Evolutionary conservation across 192 early-diverging fungal species (phyloP).

Genomic region (Coemansia sp.): DNA sequence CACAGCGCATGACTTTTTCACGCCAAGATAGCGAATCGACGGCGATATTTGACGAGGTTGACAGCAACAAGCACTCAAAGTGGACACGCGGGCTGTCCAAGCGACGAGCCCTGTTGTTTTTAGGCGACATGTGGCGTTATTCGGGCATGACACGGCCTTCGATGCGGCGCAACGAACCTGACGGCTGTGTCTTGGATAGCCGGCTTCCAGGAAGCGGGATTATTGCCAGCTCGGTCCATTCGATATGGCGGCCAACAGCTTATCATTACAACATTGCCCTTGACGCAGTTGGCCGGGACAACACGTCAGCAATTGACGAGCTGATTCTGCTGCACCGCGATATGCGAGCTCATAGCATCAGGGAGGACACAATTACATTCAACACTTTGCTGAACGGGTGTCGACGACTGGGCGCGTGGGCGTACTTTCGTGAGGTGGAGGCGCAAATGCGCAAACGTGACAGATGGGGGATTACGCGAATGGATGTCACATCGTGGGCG

Average conservation of each 20-base stretch:
- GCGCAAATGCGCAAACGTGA: slow-evolving; percentile 34
- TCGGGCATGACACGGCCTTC: slow-evolving; percentile 11
- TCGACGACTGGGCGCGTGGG: slow-evolving; percentile 32
- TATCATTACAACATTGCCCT: slow-evolving; percentile 44
- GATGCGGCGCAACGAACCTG: slow-evolving; percentile 1
- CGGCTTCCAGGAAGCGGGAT: not conserved
- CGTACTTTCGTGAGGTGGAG: slow-evolving; percentile 26
- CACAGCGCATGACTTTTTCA: not conserved
- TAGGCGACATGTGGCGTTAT: slow-evolving; percentile 48
- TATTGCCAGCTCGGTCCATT: slow-evolving; percentile 3
- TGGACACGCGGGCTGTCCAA: slow-evolving; percentile 35
- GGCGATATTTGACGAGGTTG: not conserved
- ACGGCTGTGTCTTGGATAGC: not conserved
- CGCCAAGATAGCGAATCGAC: not conserved
- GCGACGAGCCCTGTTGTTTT: slow-evolving; percentile 43
- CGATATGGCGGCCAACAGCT: slow-evolving; percentile 29
- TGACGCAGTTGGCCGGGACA: slow-evolving; percentile 38
- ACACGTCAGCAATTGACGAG: slow-evolving; percentile 18
- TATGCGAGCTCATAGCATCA: slow-evolving; percentile 32
- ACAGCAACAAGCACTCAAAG: not conserved
- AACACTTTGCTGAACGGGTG: slow-evolving; percentile 51
- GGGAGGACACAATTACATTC: slow-evolving; percentile 42
- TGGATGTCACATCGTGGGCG: slow-evolving; percentile 43
- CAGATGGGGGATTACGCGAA: slow-evolving; percentile 39
- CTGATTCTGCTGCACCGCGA: slow-evolving; percentile 25